Evolutionary conservation across 768 basidiomycete genomes (phyloP), one percentile per base, ranked within the genome.

Genomic region (Amanita thiersii): DNA sequence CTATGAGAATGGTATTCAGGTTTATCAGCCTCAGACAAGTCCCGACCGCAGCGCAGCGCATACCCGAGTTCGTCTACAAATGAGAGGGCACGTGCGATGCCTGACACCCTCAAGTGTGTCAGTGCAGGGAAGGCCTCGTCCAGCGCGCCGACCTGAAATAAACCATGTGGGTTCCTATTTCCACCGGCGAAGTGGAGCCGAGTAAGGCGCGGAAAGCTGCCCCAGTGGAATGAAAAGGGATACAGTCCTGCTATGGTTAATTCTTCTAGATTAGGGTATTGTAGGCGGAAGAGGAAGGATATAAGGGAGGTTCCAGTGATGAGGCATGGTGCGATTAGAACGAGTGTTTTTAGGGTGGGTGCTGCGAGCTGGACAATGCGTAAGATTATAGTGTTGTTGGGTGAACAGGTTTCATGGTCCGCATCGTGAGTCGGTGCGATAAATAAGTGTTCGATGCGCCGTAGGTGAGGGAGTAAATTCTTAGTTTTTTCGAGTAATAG

Each of bases 171-270:
- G 35, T 73, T 75, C 11, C 69, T 58, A 47, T 74, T 72, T 4
- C 73, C 75, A 2, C 24, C 41, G 12, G 63, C 53, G 1, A 75
- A 64, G 34, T 69, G 70, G 0, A 77, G 63, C 11, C 55, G 57
- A 32, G 56, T 50, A 12, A 77, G 59, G 1, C 35, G 45, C 6
- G 73, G 71, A 53, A 71, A 55, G 21, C 52, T 58, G 11, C 49
- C 47, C 3, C 60, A 47, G 0, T 56, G 39, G 14, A 61, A 63
- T 2, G 70, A 72, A 47, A 67, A 73, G 5, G 73, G 69, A 52
- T 77, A 77, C 47, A 68, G 69, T 1, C 73, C 75, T 2, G 62
- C 62, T 2, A 75, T 49, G 3, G 66, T 55, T 44, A 77, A 66
- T 21, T 62, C 61, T 19, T 46, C 51, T 1, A 77, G 58, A 19